Base-by-base conservation (phyloP, 192 early-diverging fungal species). In the Backusella parvicylindrica region DNA sequence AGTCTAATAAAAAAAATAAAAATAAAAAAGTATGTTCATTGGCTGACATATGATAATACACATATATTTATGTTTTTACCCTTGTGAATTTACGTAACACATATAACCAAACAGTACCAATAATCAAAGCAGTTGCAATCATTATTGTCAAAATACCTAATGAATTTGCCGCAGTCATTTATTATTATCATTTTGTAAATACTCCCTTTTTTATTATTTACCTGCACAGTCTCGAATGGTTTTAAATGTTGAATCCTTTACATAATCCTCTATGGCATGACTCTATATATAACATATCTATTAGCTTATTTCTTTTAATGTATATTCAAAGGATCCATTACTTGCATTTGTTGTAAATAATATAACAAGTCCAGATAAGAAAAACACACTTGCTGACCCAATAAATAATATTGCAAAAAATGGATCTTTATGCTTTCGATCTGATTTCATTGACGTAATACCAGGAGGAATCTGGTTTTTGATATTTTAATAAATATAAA, bases 341-440 rank as follows among this genome's bases (percentile, higher is more conserved):
- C 64, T 79, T 86, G 86, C 87, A 47, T 80, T 85, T 7, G 87
- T 87, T 13, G 84, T 86, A 64, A 86, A 85, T 23, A 89, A 65
- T 28, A 86, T 60, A 6, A 87, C 67, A 21, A 85, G 65, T 4
- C 85, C 87, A 35, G 82, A 81, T 38, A 84, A 67, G 26, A 83
- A 15, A 38, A 83, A 86, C 4, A 75, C 50, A 11, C 70, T 64
- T 6, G 86, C 12, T 26, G 77, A 71, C 6, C 82, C 15, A 16
- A 80, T 32, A 71, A 85, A 89, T 9, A 87, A 63, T 3, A 79
- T 56, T 0, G 80, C 82, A 75, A 89, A 89, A 12, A 82, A 64
- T 1, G 86, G 83, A 63, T 89, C 87, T 72, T 85, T 86, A 37
- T 79, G 82, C 38, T 85, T 85, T 32, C 79, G 75, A 26, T 84